Percentiles rank a stretch among this genome's conserved stretches.
Conservation (phyloP, 1,284 basidiomycete genomes). For the Cryptococcus maquisensis region DNA sequence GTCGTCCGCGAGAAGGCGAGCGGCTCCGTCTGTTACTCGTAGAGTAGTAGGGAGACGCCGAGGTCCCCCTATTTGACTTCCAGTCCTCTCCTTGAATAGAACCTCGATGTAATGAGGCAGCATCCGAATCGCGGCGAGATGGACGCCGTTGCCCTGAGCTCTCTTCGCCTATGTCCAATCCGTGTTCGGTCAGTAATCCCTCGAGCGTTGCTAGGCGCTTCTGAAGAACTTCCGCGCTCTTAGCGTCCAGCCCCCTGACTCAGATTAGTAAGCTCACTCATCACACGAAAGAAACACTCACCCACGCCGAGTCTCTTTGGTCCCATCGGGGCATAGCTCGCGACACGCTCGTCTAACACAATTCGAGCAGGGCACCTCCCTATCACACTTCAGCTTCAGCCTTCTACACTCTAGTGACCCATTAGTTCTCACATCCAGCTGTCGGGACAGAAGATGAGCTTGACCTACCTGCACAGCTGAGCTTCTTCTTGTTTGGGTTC, state of each 20-base stretch:
- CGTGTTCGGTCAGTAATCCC: constrained; percentile 16
- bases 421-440: no score
- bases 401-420: constrained; percentile 18
- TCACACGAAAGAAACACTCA: constrained; percentile 4
- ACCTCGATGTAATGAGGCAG: no score
- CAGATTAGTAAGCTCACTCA: not conserved
- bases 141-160: not conserved
- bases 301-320: constrained; percentile 20
- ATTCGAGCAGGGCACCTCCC: constrained; percentile 32
- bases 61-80: not conserved
- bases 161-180: constrained; percentile 10
- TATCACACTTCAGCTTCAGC: constrained; percentile 34
- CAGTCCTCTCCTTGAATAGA: no score
- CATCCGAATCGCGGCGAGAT: not conserved
- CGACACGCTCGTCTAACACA: constrained; percentile 35
- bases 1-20: not conserved
- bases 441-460: no score
- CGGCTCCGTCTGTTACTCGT: not conserved
- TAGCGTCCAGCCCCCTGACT: constrained; percentile 4
- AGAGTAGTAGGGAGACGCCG: not conserved
- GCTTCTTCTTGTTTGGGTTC: no score
- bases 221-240: constrained; percentile 19
- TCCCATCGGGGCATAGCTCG: constrained; percentile 33
- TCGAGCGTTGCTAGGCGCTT: constrained; percentile 22
- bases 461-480: no score